Conservation (phyloP, 2,329 filamentous ascomycete species). For the Penicillium frequentans region DNA sequence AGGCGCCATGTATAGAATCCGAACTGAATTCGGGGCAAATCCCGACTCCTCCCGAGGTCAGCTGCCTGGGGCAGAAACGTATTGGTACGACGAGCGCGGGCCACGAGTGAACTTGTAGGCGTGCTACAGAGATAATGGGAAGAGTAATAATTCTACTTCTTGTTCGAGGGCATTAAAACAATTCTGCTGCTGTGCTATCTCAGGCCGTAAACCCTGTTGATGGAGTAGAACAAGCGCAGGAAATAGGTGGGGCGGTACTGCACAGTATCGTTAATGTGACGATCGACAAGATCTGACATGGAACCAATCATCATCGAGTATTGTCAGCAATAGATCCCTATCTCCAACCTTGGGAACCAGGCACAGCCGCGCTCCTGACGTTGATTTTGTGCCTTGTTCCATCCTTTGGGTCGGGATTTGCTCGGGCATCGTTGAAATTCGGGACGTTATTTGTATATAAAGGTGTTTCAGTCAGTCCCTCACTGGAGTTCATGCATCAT, state of each 20-base stretch:
- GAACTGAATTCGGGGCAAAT: conserved; percentile 6
- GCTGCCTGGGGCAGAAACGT: conserved; percentile 14
- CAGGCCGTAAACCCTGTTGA: background rate
- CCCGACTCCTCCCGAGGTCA: conserved; percentile 29
- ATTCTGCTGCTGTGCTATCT: background rate
- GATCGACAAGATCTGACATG: background rate
- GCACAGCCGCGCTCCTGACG: conserved; percentile 4
- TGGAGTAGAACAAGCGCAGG: background rate
- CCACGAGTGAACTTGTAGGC: background rate
- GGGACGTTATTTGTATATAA: background rate
- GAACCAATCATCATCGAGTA: conserved; percentile 7
- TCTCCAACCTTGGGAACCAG: conserved; percentile 1
- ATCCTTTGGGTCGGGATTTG: conserved; percentile 1
- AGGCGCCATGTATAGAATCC: background rate
- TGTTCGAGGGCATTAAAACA: conserved; percentile 15
- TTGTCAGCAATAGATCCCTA: conserved; percentile 10
- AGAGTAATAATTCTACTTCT: conserved; percentile 23
- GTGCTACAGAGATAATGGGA: conserved; percentile 31
- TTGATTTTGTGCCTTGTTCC: background rate
- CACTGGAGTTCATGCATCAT: background rate
- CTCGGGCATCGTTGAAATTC: conserved; percentile 3
- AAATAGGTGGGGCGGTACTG: background rate
- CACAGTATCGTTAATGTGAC: background rate
- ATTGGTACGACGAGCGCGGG: background rate
- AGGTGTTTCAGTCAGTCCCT: background rate